A percentile compares a stretch with the other conserved stretches of the same genome.
Conservation (phyloP, 2,329 filamentous ascomycete genomes). For the Colletotrichum sojae region DNA sequence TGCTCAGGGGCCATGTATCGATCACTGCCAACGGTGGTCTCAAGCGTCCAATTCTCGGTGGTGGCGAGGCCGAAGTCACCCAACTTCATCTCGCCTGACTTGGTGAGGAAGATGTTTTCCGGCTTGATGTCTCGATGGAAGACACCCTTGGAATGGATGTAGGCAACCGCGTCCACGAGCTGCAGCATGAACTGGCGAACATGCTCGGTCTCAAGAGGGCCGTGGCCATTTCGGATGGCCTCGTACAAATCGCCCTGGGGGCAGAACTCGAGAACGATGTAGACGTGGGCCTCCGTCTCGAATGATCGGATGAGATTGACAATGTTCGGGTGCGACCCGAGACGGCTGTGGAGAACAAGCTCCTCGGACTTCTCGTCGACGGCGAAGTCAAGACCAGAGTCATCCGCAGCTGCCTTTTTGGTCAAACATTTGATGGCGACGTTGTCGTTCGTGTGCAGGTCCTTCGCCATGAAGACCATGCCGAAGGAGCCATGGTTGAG, state of each 20-base stretch:
- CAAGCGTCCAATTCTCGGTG: conserved; percentile 89
- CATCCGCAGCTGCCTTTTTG: conserved; percentile 78
- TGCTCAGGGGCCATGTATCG: conserved; percentile 99
- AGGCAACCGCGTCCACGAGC: conserved; percentile 89
- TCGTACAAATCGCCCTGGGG: conserved; percentile 97
- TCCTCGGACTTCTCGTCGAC: conserved; percentile 89
- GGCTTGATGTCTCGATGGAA: conserved; percentile 99
- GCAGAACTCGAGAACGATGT: conserved; percentile 96
- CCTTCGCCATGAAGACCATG: conserved; percentile 95
- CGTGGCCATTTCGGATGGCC: conserved; percentile 90
- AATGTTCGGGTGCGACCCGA: conserved; percentile 88
- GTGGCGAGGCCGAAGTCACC: conserved; percentile 97
- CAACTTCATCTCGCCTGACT: conserved; percentile 91
- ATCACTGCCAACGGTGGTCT: conserved; percentile 95
- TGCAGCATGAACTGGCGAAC: conserved; percentile 98
- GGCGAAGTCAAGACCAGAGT: conserved; percentile 74
- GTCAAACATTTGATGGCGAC: conserved; percentile 98
- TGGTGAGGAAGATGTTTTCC: conserved; percentile 96
- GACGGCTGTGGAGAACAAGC: conserved; percentile 81
- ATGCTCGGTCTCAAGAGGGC: conserved; percentile 94
- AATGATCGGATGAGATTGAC: conserved; percentile 94
- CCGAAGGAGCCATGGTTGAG: conserved; percentile 99
- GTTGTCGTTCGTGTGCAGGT: conserved; percentile 80
- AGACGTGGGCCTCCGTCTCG: conserved; percentile 91
- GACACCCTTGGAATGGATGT: conserved; percentile 91